Percentiles rank a stretch among this genome's conserved stretches.
These are phyloP conservation scores for Colletotrichum sp. DNA, from an alignment of 2,329 filamentous ascomycete species.

Conservation along the genomic window DNA sequence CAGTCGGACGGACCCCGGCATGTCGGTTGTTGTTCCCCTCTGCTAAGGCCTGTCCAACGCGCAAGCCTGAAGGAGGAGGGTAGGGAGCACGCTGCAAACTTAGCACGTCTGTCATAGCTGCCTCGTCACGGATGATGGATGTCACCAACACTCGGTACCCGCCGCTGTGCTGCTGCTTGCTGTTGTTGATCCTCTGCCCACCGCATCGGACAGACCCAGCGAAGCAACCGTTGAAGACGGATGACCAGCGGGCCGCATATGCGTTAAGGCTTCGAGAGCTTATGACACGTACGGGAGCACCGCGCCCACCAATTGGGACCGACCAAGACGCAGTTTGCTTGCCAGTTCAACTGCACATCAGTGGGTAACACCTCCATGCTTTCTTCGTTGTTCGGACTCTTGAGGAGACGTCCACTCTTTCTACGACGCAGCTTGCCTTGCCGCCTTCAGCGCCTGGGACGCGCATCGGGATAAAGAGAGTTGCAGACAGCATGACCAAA, in stretches of 20 bases:
- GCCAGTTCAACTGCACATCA: background rate
- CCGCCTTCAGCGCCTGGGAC: background rate
- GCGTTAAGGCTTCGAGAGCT: background rate
- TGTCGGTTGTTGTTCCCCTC: background rate
- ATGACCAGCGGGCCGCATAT: background rate
- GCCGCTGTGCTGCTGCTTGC: background rate
- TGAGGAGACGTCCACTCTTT: background rate
- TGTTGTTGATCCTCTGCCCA: background rate
- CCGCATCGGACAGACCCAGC: background rate
- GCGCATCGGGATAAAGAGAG: background rate
- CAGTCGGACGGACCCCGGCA: background rate
- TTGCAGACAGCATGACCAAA: background rate
- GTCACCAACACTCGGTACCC: background rate
- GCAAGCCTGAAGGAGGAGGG: background rate
- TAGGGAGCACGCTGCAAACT: slow-evolving; percentile 10
- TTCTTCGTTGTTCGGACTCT: background rate
- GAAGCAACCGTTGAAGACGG: background rate
- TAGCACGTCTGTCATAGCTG: background rate
- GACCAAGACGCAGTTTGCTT: background rate
- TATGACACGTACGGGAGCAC: background rate
- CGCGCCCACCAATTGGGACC: background rate
- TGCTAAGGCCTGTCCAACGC: background rate
- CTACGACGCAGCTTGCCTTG: background rate
- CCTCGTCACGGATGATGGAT: background rate
- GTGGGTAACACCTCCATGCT: background rate